A percentile compares a stretch with the other conserved stretches of the same genome.
phyloP scores from a whole-genome alignment of 768 basidiomycete genomes.

The Pholiota molesta region DNA sequence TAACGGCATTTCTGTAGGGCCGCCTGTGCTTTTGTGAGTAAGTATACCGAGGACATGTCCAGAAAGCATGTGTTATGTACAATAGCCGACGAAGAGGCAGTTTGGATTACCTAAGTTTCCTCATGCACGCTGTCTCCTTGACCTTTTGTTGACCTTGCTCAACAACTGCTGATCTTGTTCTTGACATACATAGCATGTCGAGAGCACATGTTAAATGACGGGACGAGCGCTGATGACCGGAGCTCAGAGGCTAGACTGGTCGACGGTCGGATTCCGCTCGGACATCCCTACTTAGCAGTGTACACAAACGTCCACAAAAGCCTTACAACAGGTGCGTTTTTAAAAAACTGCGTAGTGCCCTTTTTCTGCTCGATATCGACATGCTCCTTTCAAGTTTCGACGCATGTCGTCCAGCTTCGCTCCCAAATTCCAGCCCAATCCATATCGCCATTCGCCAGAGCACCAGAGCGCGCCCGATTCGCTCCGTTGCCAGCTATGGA shows the following conservation, averaged over 20 bases:
- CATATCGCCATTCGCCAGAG: conserved; percentile 3
- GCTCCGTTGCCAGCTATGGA: not conserved
- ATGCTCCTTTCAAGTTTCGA: conserved; percentile 4
- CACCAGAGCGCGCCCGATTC: not conserved
- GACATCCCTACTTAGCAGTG: not conserved
- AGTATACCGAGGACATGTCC: not conserved
- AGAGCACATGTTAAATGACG: not conserved
- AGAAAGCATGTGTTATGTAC: not conserved
- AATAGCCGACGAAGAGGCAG: too few species aligned
- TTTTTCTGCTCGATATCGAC: not conserved
- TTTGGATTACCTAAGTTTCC: not conserved
- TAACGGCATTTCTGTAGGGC: too few species aligned
- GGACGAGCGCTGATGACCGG: not conserved
- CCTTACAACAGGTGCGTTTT: not conserved
- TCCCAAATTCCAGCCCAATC: not conserved
- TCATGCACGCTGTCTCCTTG: not conserved
- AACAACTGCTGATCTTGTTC: not conserved
- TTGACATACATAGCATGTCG: too few species aligned
- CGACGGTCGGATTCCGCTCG: not conserved
- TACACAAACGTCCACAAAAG: conserved; percentile 8
- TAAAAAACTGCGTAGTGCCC: not conserved
- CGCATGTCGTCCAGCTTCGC: conserved; percentile 3
- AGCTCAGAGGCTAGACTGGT: not conserved
- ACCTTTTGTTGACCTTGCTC: not conserved
- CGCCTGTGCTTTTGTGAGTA: not conserved